Base-by-base conservation (phyloP, 1,139 yeast species). In the Kodamaea sp. region DNA sequence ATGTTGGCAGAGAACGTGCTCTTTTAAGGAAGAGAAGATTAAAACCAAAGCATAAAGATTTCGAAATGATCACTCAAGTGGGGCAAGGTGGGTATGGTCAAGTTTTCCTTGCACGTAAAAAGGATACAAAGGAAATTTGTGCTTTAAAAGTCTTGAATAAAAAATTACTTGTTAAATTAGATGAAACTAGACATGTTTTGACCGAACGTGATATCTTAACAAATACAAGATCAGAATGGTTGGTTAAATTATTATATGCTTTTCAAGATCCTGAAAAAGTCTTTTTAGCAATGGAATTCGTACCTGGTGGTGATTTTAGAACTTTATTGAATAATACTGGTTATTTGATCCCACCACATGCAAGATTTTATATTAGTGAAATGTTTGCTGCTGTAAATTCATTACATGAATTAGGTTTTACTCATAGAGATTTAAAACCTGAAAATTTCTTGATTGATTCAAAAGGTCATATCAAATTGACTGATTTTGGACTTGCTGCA, bases 71-170 rank as follows among this genome's bases (percentile, higher is more conserved):
- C 46, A 92, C 98, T 3, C 98, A 94, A 67, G 97, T 94, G 27
- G 98, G 99, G 23, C 98, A 94, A 69, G 99, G 99, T 56, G 98
- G 99, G 3, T 94, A 94, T 57, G 99, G 99, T 22, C 96, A 89
- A 65, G 98, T 94, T 11, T 94, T 87, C 54, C 70, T 94, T 49
- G 97, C 99, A 1, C 78, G 92, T 50, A 94, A 94, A 69, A 83
- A 83, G 51, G 99, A 94, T 57, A 89, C 97, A 5, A 80, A 84
- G 50, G 99, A 94, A 63, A 84, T 94, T 35, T 92, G 97, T 64
- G 99, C 99, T 1, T 73, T 94, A 53, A 94, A 94, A 60, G 87
- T 92, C 15, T 75, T 94, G 56, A 90, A 89, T 61, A 94, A 94
- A 63, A 84, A 84, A 54, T 70, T 90, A 47, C 71, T 94, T 49